Percentiles rank a stretch among this genome's conserved stretches.
Conservation (phyloP, 129 eudicot species). For the Escallonia herrerae region DNA sequence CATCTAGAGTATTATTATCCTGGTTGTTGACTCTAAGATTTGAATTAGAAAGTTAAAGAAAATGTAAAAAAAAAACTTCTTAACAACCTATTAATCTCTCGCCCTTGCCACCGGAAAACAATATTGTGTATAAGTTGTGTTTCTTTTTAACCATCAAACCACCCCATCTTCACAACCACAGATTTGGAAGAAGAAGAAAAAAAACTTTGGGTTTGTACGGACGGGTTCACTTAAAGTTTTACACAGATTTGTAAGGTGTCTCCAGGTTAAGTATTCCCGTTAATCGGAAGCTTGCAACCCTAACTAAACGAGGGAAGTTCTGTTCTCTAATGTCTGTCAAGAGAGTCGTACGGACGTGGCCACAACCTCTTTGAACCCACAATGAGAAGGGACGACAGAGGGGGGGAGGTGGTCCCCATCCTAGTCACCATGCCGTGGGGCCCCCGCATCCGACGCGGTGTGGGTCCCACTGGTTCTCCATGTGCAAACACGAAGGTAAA, state of each 20-base stretch:
- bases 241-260: not conserved
- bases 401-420: constrained; percentile 1
- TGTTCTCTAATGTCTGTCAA: not conserved
- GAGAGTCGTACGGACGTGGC: not conserved
- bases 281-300: not conserved
- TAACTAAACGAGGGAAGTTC: not conserved
- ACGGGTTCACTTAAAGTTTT: no score
- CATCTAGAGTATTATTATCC: no score
- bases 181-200: no score
- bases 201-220: no score
- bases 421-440: not conserved
- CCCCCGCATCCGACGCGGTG: not conserved
- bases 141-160: no score
- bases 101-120: no score
- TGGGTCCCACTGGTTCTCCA: not conserved
- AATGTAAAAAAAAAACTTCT: no score
- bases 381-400: not conserved
- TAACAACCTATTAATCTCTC: no score
- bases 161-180: no score
- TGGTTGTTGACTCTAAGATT: no score
- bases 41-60: no score
- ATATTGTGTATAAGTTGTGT: no score
- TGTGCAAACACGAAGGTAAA: not conserved
- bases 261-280: not conserved
- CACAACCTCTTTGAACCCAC: not conserved